Conservation (phyloP, 257 asterid genomes). For the Galeopsis tetrahit region DNA sequence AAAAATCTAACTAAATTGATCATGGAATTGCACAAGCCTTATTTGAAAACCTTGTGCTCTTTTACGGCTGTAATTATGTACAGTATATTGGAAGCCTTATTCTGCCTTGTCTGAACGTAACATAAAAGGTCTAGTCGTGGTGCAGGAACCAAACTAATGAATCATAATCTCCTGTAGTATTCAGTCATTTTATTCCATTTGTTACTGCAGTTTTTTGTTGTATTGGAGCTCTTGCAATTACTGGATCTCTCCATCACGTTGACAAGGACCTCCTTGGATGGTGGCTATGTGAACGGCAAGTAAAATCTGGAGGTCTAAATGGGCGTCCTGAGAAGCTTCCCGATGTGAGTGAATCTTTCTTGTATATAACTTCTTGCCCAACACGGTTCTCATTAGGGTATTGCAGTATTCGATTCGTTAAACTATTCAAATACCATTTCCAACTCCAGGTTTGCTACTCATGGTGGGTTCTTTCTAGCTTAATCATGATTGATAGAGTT, state of each 20-base stretch:
- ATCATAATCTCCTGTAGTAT: background rate
- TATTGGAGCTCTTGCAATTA: conserved; percentile 91
- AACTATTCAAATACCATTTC: background rate
- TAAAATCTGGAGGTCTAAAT: conserved; percentile 89
- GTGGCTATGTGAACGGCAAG: conserved; percentile 98
- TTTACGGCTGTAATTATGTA: background rate
- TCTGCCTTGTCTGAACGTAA: background rate
- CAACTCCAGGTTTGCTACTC: conserved; percentile 91
- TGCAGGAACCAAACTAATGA: conserved; percentile 3
- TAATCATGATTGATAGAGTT: conserved; percentile 88
- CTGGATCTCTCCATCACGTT: conserved; percentile 86
- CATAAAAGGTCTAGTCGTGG: background rate
- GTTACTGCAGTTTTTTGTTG: conserved; percentile 83
- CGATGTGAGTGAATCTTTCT: conserved; percentile 62
- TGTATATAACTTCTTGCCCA: background rate
- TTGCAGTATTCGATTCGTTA: too few relatives aligned
- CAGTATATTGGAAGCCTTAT: background rate
- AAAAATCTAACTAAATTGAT: background rate
- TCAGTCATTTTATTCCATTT: conserved; percentile 17
- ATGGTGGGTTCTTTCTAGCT: conserved; percentile 98
- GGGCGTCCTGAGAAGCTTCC: conserved; percentile 99
- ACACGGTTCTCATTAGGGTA: too few relatives aligned
- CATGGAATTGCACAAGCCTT: background rate
- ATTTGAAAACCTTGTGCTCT: background rate
- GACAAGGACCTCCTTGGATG: conserved; percentile 98